A percentile compares a stretch with the other conserved stretches of the same genome.
These are phyloP conservation scores for Paralagenidium karlingii DNA, from an alignment of 352 stramenopile species.

Conservation along the genomic window DNA sequence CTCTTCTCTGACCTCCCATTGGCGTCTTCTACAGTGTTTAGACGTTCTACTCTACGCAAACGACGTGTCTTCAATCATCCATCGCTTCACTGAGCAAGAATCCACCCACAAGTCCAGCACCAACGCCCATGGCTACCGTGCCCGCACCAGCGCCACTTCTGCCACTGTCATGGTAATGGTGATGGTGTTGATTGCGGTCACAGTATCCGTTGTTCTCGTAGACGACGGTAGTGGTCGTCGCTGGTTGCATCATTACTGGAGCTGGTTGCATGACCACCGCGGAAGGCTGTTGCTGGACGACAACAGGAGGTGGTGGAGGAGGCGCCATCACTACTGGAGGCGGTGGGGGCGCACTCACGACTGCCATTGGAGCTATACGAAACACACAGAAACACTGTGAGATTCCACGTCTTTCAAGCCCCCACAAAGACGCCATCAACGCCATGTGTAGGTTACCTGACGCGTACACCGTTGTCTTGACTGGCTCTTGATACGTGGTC, in stretches of 20 bases:
- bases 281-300: conserved; percentile 21
- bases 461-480: conserved; percentile 4
- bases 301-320: too few species aligned
- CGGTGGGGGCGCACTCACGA: too few species aligned
- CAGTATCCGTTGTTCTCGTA: conserved; percentile 1
- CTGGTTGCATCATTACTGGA: conserved; percentile 12
- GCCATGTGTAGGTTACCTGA: too few species aligned
- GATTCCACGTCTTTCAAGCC: too few species aligned
- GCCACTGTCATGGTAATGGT: conserved; percentile 9
- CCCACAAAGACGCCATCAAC: too few species aligned
- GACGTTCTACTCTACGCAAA: too few species aligned
- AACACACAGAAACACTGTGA: too few species aligned
- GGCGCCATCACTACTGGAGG: not conserved
- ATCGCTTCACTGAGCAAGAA: conserved; percentile 64
- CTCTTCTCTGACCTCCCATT: too few species aligned
- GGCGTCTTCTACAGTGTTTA: too few species aligned
- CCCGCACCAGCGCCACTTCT: conserved; percentile 16
- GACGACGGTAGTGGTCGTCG: conserved; percentile 2
- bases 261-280: conserved; percentile 7
- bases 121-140: conserved; percentile 59
- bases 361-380: too few species aligned
- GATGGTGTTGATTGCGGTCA: not conserved
- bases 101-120: conserved; percentile 56
- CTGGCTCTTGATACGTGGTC: conserved; percentile 1
- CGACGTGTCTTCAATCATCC: too few species aligned